Evolutionary conservation across 2,329 filamentous ascomycete genomes (phyloP).

Genomic region (Ophiostoma piceae): DNA sequence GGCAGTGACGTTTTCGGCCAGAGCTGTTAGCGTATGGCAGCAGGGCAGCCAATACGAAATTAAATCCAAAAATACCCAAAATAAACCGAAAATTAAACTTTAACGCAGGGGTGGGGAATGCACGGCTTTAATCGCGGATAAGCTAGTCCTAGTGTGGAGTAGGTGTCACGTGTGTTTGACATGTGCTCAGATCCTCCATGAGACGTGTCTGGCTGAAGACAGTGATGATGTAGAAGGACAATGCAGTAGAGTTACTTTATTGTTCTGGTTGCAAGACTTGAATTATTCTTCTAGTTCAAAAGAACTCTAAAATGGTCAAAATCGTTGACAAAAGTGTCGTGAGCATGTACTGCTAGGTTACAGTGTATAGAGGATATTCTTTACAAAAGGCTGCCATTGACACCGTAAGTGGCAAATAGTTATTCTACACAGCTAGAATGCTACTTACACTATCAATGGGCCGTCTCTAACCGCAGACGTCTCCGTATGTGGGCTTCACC

Average conservation of each 20-base stretch:
- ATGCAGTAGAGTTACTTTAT: not conserved
- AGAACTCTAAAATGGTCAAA: no score
- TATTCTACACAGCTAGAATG: no score
- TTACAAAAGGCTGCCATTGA: no score
- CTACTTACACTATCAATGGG: no score
- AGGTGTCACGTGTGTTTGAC: not conserved
- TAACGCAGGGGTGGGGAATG: not conserved
- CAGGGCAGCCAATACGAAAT: not conserved
- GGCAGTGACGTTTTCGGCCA: slow-evolving; percentile 7
- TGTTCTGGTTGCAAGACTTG: no score
- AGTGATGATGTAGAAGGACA: not conserved
- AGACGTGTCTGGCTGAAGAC: not conserved
- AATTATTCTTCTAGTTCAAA: no score
- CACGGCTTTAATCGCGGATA: not conserved
- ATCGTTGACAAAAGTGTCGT: no score
- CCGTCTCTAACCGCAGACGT: not conserved
- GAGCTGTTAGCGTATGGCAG: not conserved
- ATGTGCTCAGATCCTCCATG: not conserved
- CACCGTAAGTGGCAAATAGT: no score
- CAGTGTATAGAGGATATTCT: no score
- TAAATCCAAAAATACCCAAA: not conserved
- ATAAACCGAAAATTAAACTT: slow-evolving; percentile 6
- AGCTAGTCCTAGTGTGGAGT: not conserved
- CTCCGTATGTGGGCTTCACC: not conserved
- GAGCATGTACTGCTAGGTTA: no score